phyloP scores from a whole-genome alignment of 441 rosid species.

The Lepidium campestre region DNA sequence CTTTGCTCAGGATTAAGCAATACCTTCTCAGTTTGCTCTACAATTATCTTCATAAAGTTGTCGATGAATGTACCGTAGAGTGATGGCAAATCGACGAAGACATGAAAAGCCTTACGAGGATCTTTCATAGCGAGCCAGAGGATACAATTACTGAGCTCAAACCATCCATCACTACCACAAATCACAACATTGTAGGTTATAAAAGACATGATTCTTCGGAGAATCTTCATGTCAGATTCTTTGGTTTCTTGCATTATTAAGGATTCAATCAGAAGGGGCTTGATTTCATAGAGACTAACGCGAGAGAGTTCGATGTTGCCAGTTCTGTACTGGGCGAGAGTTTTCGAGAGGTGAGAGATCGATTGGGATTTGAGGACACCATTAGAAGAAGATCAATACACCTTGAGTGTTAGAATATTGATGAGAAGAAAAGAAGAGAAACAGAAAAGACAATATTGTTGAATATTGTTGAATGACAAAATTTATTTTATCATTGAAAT shows the following conservation, averaged over 20 bases:
- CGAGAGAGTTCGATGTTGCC: not conserved
- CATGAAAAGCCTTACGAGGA: constrained; percentile 1
- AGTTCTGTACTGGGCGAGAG: not conserved
- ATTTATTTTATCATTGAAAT: too few relatives aligned
- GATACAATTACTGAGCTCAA: constrained; percentile 5
- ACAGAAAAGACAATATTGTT: too few relatives aligned
- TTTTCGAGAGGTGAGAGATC: not conserved
- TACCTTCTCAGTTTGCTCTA: not conserved
- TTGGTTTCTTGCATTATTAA: not conserved
- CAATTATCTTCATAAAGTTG: not conserved
- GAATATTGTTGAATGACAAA: too few relatives aligned
- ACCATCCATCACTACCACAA: not conserved
- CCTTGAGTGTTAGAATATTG: too few relatives aligned
- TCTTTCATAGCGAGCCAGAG: not conserved
- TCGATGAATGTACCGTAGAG: not conserved
- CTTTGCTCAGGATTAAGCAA: not conserved
- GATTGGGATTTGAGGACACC: not conserved
- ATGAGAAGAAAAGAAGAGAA: too few relatives aligned
- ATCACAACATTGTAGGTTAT: not conserved
- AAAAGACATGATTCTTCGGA: not conserved
- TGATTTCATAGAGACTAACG: not conserved
- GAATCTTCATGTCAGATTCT: not conserved
- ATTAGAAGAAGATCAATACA: not conserved
- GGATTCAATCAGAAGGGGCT: not conserved
- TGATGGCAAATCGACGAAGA: not conserved